These are phyloP conservation scores for Rhodocollybia butyracea DNA, from an alignment of 768 basidiomycete species.

Conservation along the genomic window DNA sequence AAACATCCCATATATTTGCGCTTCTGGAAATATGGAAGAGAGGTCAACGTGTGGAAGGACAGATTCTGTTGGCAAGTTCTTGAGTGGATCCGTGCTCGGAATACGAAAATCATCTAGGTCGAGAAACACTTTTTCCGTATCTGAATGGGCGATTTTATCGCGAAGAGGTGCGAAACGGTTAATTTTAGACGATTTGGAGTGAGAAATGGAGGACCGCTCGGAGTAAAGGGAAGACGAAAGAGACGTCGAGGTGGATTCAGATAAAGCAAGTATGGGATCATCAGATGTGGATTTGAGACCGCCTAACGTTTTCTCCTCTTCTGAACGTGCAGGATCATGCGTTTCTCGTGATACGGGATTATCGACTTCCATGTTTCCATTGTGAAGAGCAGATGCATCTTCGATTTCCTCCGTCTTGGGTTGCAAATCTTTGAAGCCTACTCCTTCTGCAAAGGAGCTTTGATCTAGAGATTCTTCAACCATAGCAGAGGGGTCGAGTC, in stretches of 20 bases:
- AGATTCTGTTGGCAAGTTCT: conserved; percentile 21
- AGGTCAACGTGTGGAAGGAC: conserved; percentile 41
- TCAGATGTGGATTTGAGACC: conserved; percentile 55
- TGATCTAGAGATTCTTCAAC: conserved; percentile 59
- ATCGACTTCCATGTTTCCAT: conserved; percentile 24
- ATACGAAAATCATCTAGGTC: conserved; percentile 39
- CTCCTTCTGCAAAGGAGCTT: conserved; percentile 28
- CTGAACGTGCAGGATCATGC: conserved; percentile 19
- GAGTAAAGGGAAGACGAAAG: conserved; percentile 39
- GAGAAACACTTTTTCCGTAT: conserved; percentile 50
- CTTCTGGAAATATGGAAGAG: conserved; percentile 80
- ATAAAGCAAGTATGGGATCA: conserved; percentile 43
- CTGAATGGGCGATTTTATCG: conserved; percentile 60
- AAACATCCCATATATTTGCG: conserved; percentile 57
- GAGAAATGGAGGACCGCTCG: conserved; percentile 27
- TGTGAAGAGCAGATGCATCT: conserved; percentile 41
- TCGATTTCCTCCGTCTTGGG: conserved; percentile 52
- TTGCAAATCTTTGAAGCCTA: conserved; percentile 23
- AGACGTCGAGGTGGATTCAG: conserved; percentile 19
- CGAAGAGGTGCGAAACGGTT: conserved; percentile 55
- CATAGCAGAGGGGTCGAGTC: conserved; percentile 48
- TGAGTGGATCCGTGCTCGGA: conserved; percentile 16
- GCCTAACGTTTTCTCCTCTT: conserved; percentile 3
- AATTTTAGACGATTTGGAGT: conserved; percentile 40
- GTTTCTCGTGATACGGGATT: conserved; percentile 16